These are phyloP conservation scores for Solanum habrochaites DNA, from an alignment of 257 asterid genomes.

Conservation along the genomic window DNA sequence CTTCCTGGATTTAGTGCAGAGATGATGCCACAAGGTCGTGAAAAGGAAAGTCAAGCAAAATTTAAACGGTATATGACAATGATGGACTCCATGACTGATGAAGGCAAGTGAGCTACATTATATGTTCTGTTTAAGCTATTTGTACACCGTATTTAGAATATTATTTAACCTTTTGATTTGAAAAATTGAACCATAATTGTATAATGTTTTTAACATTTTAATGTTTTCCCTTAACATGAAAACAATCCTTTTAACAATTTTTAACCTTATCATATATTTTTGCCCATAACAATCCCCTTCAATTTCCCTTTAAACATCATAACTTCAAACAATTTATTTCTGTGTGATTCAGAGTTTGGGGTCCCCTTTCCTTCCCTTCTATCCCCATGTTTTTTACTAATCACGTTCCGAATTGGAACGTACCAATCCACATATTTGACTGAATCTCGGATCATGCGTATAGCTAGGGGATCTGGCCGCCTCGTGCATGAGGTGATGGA, in stretches of 20 bases:
- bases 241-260: too few species aligned
- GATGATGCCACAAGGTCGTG: conserved; percentile 92
- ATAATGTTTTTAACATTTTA: too few species aligned
- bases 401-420: conserved; percentile 98
- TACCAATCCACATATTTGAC: conserved; percentile 72
- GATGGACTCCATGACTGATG: conserved; percentile 98
- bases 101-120: conserved; percentile 35
- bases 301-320: too few species aligned
- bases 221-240: too few species aligned
- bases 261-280: too few species aligned
- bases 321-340: too few species aligned
- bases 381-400: too few species aligned
- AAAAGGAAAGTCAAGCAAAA: conserved; percentile 86
- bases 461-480: conserved; percentile 89
- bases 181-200: background rate
- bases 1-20: conserved; percentile 92
- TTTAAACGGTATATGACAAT: conserved; percentile 87
- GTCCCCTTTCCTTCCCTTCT: too few species aligned
- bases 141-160: background rate
- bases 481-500: conserved; percentile 75
- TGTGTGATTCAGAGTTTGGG: too few species aligned
- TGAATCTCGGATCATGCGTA: conserved; percentile 72
- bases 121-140: background rate
- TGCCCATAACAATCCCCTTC: too few species aligned
- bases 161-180: background rate